These are phyloP conservation scores for Myxozyma vanderwaltii DNA, from an alignment of 805 yeast species.

Conservation along the genomic window DNA sequence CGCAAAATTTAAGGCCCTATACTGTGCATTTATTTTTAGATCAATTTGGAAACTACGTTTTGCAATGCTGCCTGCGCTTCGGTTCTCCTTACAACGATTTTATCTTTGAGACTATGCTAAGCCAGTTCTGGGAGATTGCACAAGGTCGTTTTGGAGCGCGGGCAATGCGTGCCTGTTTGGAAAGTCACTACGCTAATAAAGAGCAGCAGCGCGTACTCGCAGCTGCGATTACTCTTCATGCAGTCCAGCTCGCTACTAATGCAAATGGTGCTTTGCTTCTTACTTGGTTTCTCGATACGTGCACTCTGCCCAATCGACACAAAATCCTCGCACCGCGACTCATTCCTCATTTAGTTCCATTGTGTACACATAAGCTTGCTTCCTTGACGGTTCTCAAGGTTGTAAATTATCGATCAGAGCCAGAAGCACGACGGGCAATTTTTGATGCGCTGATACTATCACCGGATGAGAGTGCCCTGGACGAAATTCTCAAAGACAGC, in stretches of 20 bases:
- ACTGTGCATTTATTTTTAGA: constrained; percentile 86
- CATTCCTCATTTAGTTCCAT: constrained; percentile 59
- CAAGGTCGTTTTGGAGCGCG: constrained; percentile 93
- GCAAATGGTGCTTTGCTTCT: constrained; percentile 85
- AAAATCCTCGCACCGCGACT: constrained; percentile 63
- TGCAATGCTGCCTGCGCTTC: constrained; percentile 90
- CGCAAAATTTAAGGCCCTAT: constrained; percentile 72
- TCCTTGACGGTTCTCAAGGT: constrained; percentile 79
- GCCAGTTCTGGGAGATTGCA: constrained; percentile 76
- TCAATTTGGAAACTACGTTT: constrained; percentile 94
- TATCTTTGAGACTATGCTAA: constrained; percentile 78
- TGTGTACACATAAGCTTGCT: constrained; percentile 82
- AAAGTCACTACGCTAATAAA: constrained; percentile 65
- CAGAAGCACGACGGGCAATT: constrained; percentile 60
- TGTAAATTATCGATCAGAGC: constrained; percentile 66
- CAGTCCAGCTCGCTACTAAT: constrained; percentile 77
- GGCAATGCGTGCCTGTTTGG: constrained; percentile 90
- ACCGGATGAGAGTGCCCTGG: constrained; percentile 44
- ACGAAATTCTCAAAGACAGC: constrained; percentile 64
- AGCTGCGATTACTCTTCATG: constrained; percentile 72
- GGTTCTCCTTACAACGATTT: constrained; percentile 88
- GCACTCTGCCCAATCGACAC: constrained; percentile 65
- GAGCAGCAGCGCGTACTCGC: constrained; percentile 76
- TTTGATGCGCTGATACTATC: constrained; percentile 67
- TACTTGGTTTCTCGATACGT: constrained; percentile 94